Evolutionary conservation across 306 rosid genomes (phyloP), one percentile per base, ranked within the genome.

Genomic region (Luffa acutangula): DNA sequence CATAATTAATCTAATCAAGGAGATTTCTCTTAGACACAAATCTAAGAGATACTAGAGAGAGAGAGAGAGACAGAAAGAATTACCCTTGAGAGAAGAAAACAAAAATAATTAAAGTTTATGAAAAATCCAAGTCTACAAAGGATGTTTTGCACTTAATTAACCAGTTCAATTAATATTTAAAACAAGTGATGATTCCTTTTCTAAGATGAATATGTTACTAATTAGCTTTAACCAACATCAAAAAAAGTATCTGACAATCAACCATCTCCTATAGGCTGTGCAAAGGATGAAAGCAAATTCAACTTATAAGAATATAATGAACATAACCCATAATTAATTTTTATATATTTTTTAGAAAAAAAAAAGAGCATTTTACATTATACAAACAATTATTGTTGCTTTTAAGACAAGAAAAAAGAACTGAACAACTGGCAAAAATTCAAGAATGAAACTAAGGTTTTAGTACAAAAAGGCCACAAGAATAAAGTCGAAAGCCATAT

Each of bases 401-500:
- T 71, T 71, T 21, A 71, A 45, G 56, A 71, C n/a, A 11, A 45
- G 39, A 46, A 25, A 71, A 71, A 60, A 31, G 71, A 2, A 64
- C 2, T 36, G 45, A 37, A 64, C 71, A 64, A 64, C 71, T 64
- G 71, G 45, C 43, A 64, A 64, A 64, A 71, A 10, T 70, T 45
- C 21, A 71, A 25, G 76, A 46, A 73, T 73, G 77, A 73, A 49
- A 33, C 25, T 25, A 17, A 73, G 77, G 34, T 46, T 6, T 5
- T 5, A 46, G 76, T 71, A 46, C 76, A 71, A 39, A 42, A 73
- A 72, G 77, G 59, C 3, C 43, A 20, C 59, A 73, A 48, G 77
- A 73, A 73, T 73, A 73, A 73, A 67, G 74, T 18, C 18, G 49
- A 67, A 67, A 67, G 74, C 74, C 72, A 67, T 67, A 17, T 39